Evolutionary conservation across 441 rosid genomes (phyloP), one percentile per base, ranked within the genome.

Genomic region (Gossypium trilobum): DNA sequence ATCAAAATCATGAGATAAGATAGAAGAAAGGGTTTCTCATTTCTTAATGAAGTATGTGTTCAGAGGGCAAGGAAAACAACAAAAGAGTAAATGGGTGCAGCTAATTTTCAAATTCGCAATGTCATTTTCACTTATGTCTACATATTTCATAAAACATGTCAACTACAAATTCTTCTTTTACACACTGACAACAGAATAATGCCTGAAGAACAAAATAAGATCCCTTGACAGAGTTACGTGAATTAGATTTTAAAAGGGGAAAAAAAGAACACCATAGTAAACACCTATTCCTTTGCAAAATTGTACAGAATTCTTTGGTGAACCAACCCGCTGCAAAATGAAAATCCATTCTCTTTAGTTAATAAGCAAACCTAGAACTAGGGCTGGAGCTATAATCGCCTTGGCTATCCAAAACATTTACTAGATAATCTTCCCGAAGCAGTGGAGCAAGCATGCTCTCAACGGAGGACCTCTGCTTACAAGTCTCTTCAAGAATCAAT

Each of bases 391-490:
- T 58, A 81, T 71, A 52, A 67, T 72, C 65, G 65, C 70, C 81
- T 75, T 74, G 68, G 70, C 75, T 58, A 61, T 75, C 77, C 16
- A 72, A 39, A 46, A 19, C 31, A 51, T 73, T 76, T 75, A 58
- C 82, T 22, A 67, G 59, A 79, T 63, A 9, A 73, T 76, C 50
- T 46, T 57, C 61, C 73, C 75, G 66, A 29, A 84, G 83, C 19
- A 88, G 73, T 0, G 80, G 86, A 19, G 75, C 78, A 70, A 88
- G 78, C 31, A 70, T 66, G 51, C 60, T 80, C 70, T 79, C 79
- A 5, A 86, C 77, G 6, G 10, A 59, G 54, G 69, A 64, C 69
- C 69, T 42, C 54, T 42, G 54, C 54, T 42, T 64, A 20, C 31
- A 42, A 42, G 17, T n/a, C 29, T 64, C 31, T 20, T 64, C 68